phyloP scores from a whole-genome alignment of 2,329 filamentous ascomycete genomes.

The Claviceps monticola region DNA sequence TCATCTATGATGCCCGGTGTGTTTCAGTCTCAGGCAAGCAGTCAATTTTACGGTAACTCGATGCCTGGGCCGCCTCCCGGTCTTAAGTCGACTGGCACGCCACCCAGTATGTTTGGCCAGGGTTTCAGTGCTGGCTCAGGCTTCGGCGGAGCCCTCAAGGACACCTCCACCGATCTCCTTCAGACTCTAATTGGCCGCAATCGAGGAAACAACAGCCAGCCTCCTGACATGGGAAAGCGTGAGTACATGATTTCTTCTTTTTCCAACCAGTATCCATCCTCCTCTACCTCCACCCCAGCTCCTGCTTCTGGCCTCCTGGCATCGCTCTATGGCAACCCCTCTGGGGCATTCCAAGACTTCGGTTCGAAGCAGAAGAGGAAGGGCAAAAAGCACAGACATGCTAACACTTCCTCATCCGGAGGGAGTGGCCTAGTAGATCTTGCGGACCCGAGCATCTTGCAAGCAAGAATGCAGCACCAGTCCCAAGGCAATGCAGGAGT shows the following conservation, averaged over 20 bases:
- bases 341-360: constrained; percentile 80
- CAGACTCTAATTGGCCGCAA: constrained; percentile 68
- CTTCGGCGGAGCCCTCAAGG: constrained; percentile 58
- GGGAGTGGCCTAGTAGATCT: constrained; percentile 99
- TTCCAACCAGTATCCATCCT: constrained; percentile 73
- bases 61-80: constrained; percentile 91
- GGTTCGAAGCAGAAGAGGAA: constrained; percentile 99
- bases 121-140: constrained; percentile 58
- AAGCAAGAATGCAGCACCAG: constrained; percentile 89
- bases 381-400: constrained; percentile 99
- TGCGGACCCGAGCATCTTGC: constrained; percentile 99
- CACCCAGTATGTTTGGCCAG: constrained; percentile 89
- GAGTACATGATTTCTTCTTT: constrained; percentile 94
- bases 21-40: constrained; percentile 45
- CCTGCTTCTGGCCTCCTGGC: constrained; percentile 82
- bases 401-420: constrained; percentile 99
- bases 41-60: constrained; percentile 68
- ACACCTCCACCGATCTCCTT: constrained; percentile 50
- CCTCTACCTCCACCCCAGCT: constrained; percentile 69
- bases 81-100: constrained; percentile 86
- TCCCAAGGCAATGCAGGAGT: constrained; percentile 68
- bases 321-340: constrained; percentile 79
- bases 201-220: constrained; percentile 52
- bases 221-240: constrained; percentile 87
- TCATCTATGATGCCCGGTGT: constrained; percentile 69